Conservation (phyloP, 2,329 filamentous ascomycete genomes). For the Zasmidium angulare region DNA sequence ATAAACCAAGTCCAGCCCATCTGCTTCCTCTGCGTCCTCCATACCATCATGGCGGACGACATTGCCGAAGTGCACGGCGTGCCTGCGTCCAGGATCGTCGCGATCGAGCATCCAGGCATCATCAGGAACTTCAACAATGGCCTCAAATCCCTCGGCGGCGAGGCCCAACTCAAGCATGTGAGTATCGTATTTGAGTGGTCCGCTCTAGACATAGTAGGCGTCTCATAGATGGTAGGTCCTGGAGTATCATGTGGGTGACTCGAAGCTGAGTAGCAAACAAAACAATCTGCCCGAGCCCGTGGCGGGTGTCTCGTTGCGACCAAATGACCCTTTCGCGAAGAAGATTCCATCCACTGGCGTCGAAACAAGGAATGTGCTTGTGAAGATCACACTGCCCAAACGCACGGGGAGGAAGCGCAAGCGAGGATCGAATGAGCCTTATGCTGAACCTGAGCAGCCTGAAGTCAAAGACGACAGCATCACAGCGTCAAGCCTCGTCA, state of each 20-base stretch:
- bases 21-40: not conserved
- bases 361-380: slow-evolving; percentile 75
- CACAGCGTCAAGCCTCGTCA: slow-evolving; percentile 31
- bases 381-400: slow-evolving; percentile 84
- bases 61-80: slow-evolving; percentile 44
- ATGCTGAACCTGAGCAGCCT: slow-evolving; percentile 12
- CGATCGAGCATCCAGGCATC: slow-evolving; percentile 67
- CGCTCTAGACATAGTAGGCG: slow-evolving; percentile 3
- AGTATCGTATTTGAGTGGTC: slow-evolving; percentile 13
- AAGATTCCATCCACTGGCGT: slow-evolving; percentile 75
- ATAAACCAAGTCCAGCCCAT: not conserved
- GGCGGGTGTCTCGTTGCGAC: slow-evolving; percentile 72
- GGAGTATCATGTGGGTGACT: slow-evolving; percentile 33
- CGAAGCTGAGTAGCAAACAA: slow-evolving; percentile 26
- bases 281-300: slow-evolving; percentile 42
- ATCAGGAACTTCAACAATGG: slow-evolving; percentile 64
- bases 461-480: slow-evolving; percentile 16
- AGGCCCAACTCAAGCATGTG: slow-evolving; percentile 55
- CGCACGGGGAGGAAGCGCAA: slow-evolving; percentile 84
- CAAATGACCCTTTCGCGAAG: slow-evolving; percentile 74
- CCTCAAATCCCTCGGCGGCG: slow-evolving; percentile 62
- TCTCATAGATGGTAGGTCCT: slow-evolving; percentile 29
- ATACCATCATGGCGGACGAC: not conserved
- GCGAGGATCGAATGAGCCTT: slow-evolving; percentile 67
- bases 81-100: slow-evolving; percentile 55